These are phyloP conservation scores for Abortiporus biennis DNA, from an alignment of 1,284 basidiomycete genomes.

Conservation along the genomic window DNA sequence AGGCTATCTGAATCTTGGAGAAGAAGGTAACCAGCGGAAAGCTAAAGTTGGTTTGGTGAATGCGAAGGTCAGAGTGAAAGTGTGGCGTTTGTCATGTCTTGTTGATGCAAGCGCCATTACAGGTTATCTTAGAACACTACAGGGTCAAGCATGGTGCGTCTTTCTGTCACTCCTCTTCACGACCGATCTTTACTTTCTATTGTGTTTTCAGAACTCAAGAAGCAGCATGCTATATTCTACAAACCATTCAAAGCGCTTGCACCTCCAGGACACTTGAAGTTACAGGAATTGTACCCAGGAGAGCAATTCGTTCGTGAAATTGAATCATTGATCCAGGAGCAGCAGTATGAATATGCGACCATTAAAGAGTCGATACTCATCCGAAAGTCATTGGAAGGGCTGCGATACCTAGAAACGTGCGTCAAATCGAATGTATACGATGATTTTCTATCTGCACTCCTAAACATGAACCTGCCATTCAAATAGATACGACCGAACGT, in stretches of 20 bases:
- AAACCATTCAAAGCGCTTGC: slow-evolving; percentile 58
- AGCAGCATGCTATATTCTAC: slow-evolving; percentile 51
- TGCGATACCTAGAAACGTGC: slow-evolving; percentile 79
- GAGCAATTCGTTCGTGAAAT: slow-evolving; percentile 31
- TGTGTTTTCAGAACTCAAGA: slow-evolving; percentile 54
- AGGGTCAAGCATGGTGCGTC: slow-evolving; percentile 66
- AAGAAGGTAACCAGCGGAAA: slow-evolving; percentile 32
- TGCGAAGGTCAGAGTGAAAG: slow-evolving; percentile 41
- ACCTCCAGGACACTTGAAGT: slow-evolving; percentile 37
- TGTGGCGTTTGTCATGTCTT: slow-evolving; percentile 2
- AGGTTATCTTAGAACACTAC: slow-evolving; percentile 79
- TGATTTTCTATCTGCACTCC: background rate
- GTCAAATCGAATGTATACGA: background rate
- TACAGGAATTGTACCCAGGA: slow-evolving; percentile 17
- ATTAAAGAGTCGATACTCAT: slow-evolving; percentile 50
- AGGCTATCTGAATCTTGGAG: slow-evolving; percentile 43
- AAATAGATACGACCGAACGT: slow-evolving; percentile 63
- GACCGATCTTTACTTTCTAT: no score
- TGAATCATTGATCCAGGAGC: slow-evolving; percentile 35
- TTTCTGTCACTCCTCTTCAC: slow-evolving; percentile 4
- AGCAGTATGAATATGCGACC: slow-evolving; percentile 47
- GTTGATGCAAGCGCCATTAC: background rate
- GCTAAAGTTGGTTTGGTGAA: slow-evolving; percentile 67
- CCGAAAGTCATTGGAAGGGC: slow-evolving; percentile 50
- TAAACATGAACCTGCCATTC: background rate